A percentile compares a stretch with the other conserved stretches of the same genome.
Conservation (phyloP, 2,329 filamentous ascomycete species). For the Sarocladiaceae sp. region DNA sequence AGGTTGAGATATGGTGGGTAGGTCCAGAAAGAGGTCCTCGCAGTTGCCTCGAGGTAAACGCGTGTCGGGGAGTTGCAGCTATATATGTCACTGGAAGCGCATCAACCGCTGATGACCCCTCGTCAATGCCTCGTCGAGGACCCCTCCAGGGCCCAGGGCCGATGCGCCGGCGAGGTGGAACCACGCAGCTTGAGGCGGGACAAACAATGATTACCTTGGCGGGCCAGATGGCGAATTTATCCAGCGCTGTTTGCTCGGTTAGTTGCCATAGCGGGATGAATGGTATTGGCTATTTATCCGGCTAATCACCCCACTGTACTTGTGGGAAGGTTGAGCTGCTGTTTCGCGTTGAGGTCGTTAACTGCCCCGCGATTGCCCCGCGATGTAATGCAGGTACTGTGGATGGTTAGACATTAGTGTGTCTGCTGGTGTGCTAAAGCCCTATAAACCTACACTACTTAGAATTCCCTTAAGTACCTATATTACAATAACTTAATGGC, state of each 20-base stretch:
- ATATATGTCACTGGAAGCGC: too few relatives aligned
- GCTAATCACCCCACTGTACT: background rate
- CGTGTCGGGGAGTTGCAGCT: background rate
- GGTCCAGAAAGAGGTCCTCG: background rate
- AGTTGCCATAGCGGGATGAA: background rate
- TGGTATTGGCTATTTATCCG: conserved; percentile 4
- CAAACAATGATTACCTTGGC: background rate
- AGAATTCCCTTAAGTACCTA: too few relatives aligned
- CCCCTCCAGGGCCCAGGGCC: conserved; percentile 2
- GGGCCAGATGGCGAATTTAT: conserved; percentile 2
- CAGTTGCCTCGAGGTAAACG: background rate
- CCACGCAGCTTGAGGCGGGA: background rate
- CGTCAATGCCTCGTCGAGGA: conserved; percentile 2
- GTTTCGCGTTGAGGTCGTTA: background rate
- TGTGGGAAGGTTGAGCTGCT: background rate
- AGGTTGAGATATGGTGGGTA: background rate
- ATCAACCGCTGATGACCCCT: too few relatives aligned
- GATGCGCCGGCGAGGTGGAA: conserved; percentile 9
- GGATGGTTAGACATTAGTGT: too few relatives aligned
- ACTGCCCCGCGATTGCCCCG: background rate
- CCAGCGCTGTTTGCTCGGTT: background rate
- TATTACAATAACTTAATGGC: too few relatives aligned
- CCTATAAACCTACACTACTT: too few relatives aligned
- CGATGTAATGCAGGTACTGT: background rate
- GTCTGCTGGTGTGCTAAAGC: too few relatives aligned